A percentile compares a stretch with the other conserved stretches of the same genome.
phyloP scores from a whole-genome alignment of 306 rosid species.

The Senna tora region DNA sequence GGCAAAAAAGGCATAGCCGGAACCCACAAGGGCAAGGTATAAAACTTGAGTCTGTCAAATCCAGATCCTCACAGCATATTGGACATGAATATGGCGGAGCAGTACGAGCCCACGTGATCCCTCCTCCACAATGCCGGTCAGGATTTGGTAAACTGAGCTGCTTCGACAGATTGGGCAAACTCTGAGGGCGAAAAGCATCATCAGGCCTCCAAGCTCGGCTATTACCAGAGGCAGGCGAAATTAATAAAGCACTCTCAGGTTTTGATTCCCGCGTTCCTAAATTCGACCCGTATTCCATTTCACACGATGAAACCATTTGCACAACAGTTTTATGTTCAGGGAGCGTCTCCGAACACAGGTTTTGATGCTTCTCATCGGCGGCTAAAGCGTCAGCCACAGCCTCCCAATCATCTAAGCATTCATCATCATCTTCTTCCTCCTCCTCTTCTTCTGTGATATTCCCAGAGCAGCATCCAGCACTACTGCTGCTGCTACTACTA shows the following conservation, averaged over 20 bases:
- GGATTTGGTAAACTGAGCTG: constrained; percentile 79
- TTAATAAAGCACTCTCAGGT: constrained; percentile 40
- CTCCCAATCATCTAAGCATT: constrained; percentile 98
- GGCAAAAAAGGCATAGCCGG: constrained; percentile 97
- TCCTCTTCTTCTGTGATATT: constrained; percentile 56
- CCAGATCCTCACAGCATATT: constrained; percentile 92
- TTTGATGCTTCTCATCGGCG: constrained; percentile 69
- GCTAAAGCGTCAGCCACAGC: constrained; percentile 95
- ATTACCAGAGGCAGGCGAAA: constrained; percentile 53
- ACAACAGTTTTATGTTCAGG: constrained; percentile 40
- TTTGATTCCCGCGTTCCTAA: constrained; percentile 43
- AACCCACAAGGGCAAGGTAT: constrained; percentile 89
- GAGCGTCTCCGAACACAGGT: constrained; percentile 44
- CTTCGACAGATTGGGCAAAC: constrained; percentile 84
- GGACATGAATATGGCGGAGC: constrained; percentile 74
- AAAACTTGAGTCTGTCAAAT: constrained; percentile 86
- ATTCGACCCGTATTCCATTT: constrained; percentile 34
- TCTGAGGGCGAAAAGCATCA: constrained; percentile 87
- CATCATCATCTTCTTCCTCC: constrained; percentile 67
- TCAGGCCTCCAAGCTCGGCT: constrained; percentile 87
- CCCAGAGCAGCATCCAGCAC: constrained; percentile 85
- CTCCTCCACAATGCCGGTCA: constrained; percentile 58
- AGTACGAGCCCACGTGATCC: constrained; percentile 56
- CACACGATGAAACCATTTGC: constrained; percentile 43
- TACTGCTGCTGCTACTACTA: constrained; percentile 59